These are phyloP conservation scores for Trichophyton mentagrophytes DNA, from an alignment of 2,329 filamentous ascomycete genomes.

Conservation along the genomic window DNA sequence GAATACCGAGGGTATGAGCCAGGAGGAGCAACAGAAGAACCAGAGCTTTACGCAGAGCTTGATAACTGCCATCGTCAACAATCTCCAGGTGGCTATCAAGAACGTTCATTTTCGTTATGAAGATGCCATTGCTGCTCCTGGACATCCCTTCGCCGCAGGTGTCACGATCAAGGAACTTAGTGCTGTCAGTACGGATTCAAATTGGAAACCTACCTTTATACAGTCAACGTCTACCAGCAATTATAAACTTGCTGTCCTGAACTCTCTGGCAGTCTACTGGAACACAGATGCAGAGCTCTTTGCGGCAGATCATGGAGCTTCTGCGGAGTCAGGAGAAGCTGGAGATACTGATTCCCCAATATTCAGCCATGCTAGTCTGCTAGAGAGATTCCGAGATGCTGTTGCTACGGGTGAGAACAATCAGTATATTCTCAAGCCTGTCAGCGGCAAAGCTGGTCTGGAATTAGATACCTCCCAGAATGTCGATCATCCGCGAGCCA, in stretches of 20 bases:
- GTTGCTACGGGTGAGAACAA: slow-evolving; percentile 66
- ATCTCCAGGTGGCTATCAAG: slow-evolving; percentile 92
- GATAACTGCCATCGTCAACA: slow-evolving; percentile 94
- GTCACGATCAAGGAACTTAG: slow-evolving; percentile 92
- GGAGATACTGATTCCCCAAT: slow-evolving; percentile 49
- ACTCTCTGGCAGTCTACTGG: slow-evolving; percentile 90
- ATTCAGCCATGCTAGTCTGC: slow-evolving; percentile 57
- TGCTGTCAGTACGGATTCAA: slow-evolving; percentile 84
- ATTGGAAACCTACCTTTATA: slow-evolving; percentile 94
- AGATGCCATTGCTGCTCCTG: slow-evolving; percentile 87
- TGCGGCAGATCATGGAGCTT: slow-evolving; percentile 54
- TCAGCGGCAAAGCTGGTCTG: slow-evolving; percentile 87
- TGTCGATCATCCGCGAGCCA: slow-evolving; percentile 66
- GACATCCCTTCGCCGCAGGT: slow-evolving; percentile 87
- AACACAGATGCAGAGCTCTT: slow-evolving; percentile 83
- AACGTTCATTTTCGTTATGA: slow-evolving; percentile 98
- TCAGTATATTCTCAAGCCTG: slow-evolving; percentile 91
- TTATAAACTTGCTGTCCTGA: slow-evolving; percentile 85
- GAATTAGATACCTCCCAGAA: slow-evolving; percentile 90
- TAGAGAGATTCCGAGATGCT: slow-evolving; percentile 62
- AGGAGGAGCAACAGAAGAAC: slow-evolving; percentile 91
- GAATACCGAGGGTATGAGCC: slow-evolving; percentile 81
- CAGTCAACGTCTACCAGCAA: slow-evolving; percentile 71
- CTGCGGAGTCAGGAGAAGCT: slow-evolving; percentile 31
- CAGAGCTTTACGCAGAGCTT: slow-evolving; percentile 95